Evolutionary conservation across 2,329 filamentous ascomycete genomes (phyloP), one percentile per base, ranked within the genome.

Genomic region (Colletotrichum eremochloae): DNA sequence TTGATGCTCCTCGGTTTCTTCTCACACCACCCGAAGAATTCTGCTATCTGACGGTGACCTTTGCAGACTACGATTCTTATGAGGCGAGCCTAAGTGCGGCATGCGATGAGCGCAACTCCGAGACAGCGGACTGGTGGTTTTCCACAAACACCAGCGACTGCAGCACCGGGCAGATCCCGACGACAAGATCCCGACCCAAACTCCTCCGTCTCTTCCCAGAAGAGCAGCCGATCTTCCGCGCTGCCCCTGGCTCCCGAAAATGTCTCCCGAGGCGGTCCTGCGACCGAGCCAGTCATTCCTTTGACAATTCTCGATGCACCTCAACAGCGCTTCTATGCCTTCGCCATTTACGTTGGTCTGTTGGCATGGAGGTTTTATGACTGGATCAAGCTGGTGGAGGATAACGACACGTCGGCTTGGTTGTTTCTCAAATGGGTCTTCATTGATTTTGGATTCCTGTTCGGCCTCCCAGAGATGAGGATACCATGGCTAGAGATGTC

Each of bases 401-500:
- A 96, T 75, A 94, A 97, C 75, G 90, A 93, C 71, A 92, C 94
- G 78, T 97, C 95, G n/a, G 92, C 96, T 74, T 93, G 91, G 88
- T 88, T 96, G 61, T 98, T 98, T 79, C 84, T 97, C 78, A 99
- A 98, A 88, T 99, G 96, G 96, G 89, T 94, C 74, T 87, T 91
- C 70, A 89, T 99, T 74, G 96, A 99, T 83, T 93, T 93, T 73
- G 82, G 92, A 33, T 98, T 95, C 81, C 86, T 98, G 74, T 97
- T 97, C 80, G 93, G 93, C 9, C 84, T 99, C 66, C 96, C 97
- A 24, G 89, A 93, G 76, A 82, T 99, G 77, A 91, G 94, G 80
- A 97, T 99, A 87, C 96, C 96, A 71, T 99, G 96, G 97, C 86
- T 99, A 71, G 95, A 98, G 85, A 94, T 96, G 85, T 94, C 94